A percentile compares a stretch with the other conserved stretches of the same genome.
These are phyloP conservation scores for Vigna hirtella DNA, from an alignment of 306 rosid genomes.

Conservation along the genomic window DNA sequence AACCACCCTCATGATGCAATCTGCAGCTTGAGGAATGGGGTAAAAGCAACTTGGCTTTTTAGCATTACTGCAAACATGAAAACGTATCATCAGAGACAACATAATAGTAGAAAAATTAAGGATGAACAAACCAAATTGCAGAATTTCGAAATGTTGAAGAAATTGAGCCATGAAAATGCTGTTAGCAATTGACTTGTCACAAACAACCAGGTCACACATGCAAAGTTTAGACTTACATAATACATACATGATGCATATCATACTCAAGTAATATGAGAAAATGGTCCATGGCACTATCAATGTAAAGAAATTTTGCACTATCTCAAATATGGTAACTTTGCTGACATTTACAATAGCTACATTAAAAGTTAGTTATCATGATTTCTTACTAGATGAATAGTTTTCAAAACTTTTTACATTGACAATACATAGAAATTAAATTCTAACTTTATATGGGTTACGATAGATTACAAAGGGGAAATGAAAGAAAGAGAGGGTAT, in stretches of 20 bases:
- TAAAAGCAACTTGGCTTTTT: conserved; percentile 90
- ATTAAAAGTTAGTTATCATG: neutral
- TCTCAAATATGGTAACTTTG: neutral
- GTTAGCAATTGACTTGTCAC: conserved; percentile 17
- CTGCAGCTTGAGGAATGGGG: conserved; percentile 98
- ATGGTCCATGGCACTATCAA: neutral
- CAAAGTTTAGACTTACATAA: conserved; percentile 7
- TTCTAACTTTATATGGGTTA: neutral
- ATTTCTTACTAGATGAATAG: neutral
- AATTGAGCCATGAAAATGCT: conserved; percentile 23
- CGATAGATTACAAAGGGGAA: neutral
- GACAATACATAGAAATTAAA: neutral
- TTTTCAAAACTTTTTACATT: neutral
- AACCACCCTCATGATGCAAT: conserved; percentile 71
- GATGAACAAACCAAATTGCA: neutral
- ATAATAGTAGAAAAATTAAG: neutral
- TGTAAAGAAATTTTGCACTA: too few relatives aligned
- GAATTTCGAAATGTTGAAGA: neutral
- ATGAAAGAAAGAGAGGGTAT: conserved; percentile 33
- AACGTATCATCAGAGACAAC: conserved; percentile 41
- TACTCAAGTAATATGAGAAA: conserved; percentile 4
- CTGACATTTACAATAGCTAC: neutral
- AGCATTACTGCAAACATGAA: conserved; percentile 70
- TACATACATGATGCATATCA: conserved; percentile 18
- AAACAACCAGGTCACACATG: conserved; percentile 27